A percentile compares a stretch with the other conserved stretches of the same genome.
phyloP scores from a whole-genome alignment of 306 rosid species.

The Alnus rubra region DNA sequence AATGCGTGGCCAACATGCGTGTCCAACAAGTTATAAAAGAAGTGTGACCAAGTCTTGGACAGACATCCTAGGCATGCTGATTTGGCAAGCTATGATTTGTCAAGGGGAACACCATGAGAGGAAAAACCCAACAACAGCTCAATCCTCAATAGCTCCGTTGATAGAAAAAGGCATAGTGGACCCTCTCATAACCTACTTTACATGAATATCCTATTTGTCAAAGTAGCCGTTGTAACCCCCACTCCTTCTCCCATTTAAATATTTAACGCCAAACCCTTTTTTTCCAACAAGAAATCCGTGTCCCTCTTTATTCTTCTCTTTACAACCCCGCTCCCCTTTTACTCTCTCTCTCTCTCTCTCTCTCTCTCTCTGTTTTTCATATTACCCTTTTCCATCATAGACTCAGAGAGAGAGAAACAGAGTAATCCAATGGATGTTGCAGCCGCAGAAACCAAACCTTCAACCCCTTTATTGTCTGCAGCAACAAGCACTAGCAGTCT shows the following conservation, averaged over 20 bases:
- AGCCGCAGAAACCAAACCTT: slow-evolving; percentile 32
- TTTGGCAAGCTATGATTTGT: slow-evolving; percentile 21
- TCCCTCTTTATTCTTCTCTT: not conserved
- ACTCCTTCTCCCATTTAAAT: slow-evolving; percentile 12
- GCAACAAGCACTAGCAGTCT: slow-evolving; percentile 28
- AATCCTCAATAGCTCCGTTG: slow-evolving; percentile 18
- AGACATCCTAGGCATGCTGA: not conserved
- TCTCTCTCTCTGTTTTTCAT: slow-evolving; percentile 1
- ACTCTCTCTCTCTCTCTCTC: not conserved
- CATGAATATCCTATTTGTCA: slow-evolving; percentile 33
- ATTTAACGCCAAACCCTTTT: slow-evolving; percentile 18
- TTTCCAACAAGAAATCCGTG: slow-evolving; percentile 42
- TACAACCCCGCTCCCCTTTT: slow-evolving; percentile 29
- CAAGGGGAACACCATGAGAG: slow-evolving; percentile 9
- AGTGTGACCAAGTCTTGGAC: not conserved
- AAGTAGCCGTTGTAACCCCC: slow-evolving; percentile 61
- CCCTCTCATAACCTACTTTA: slow-evolving; percentile 26
- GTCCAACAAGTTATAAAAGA: too few relatives aligned
- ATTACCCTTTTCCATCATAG: too few relatives aligned
- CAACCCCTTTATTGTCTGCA: slow-evolving; percentile 44
- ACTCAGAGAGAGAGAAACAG: not conserved
- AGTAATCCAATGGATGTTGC: slow-evolving; percentile 23
- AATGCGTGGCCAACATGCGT: too few relatives aligned
- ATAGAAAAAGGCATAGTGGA: slow-evolving; percentile 22
- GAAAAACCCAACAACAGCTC: slow-evolving; percentile 9